Evolutionary conservation across 805 yeast species (phyloP).

Genomic region (Priceomyces fermenticarens): DNA sequence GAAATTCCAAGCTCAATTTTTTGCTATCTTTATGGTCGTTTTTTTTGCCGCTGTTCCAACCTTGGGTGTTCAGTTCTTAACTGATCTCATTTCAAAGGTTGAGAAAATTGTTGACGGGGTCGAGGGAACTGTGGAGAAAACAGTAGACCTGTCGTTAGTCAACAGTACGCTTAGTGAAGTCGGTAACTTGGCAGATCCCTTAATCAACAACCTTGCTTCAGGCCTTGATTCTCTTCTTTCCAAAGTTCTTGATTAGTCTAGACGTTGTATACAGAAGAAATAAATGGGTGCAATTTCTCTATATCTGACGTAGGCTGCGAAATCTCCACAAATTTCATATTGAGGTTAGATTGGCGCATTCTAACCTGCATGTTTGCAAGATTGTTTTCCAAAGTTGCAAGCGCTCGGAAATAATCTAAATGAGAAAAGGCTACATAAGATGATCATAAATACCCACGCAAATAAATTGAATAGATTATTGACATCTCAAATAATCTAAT

Average conservation of each 20-base stretch:
- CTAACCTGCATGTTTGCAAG: too few relatives aligned
- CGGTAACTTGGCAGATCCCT: slow-evolving; percentile 4
- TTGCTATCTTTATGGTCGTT: slow-evolving; percentile 1
- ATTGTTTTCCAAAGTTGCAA: too few relatives aligned
- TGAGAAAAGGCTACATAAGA: too few relatives aligned
- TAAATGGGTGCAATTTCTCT: too few relatives aligned
- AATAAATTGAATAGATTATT: too few relatives aligned
- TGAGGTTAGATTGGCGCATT: too few relatives aligned
- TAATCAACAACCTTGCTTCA: slow-evolving; percentile 5
- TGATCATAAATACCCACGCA: too few relatives aligned
- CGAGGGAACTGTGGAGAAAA: slow-evolving; percentile 4
- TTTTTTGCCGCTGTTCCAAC: slow-evolving; percentile 6
- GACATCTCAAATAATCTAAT: slow-evolving; percentile 9
- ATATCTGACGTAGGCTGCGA: too few relatives aligned
- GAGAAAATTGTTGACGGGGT: slow-evolving; percentile 4
- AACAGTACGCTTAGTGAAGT: slow-evolving; percentile 5
- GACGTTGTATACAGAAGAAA: too few relatives aligned
- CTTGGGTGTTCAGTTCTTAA: slow-evolving; percentile 3
- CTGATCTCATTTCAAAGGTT: slow-evolving; percentile 4
- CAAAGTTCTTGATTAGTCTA: slow-evolving; percentile 1
- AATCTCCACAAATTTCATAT: too few relatives aligned
- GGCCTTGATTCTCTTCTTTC: slow-evolving; percentile 5
- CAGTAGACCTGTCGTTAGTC: slow-evolving; percentile 5
- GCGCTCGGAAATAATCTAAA: too few relatives aligned
- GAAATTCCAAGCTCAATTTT: slow-evolving; percentile 5